Base-by-base conservation (phyloP, 169 alveolate genomes). In the Eimeria acervulina region DNA sequence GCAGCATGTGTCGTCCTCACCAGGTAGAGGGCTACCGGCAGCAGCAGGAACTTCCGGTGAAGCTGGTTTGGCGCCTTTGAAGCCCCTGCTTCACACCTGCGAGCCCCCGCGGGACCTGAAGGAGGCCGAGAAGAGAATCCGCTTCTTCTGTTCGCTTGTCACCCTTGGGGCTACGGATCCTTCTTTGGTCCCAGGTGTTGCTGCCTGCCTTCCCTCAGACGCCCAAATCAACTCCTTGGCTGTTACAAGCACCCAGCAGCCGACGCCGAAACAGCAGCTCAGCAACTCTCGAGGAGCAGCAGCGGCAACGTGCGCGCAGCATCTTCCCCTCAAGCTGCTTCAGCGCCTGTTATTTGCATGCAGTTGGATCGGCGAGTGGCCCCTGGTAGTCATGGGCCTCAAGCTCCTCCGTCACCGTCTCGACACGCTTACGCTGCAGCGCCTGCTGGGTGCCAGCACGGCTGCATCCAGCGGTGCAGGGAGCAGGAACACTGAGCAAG, bases 341-440 rank as follows among this genome's bases (percentile, higher is more conserved):
- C 91, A 83, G 91, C 91, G 91, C n/a, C 42, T 83, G 44, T 28
- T 83, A 38, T 44, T 83, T n/a, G 66, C 91, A 21, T 83, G 91
- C 47, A 83, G 70, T 28, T 83, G 91, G 66, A 31, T 52, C 70
- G 91, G 55, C n/a, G 91, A 83, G 0, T 47, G 70, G 91, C 31
- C 91, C 51, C 91, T 83, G 8, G 91, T 47, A 38, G 33, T 66
- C 12, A 28, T 31, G 91, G 91, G 68, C 74, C 91, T 83, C n/a
- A 83, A 44, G 51, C 47, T 83, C 51, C 47, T 83, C 74, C 47
- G 91, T 28, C 72, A 28, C 74, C 91, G 91, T 74, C 42, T 83
- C 6, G 91, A 83, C 52, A 28, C 51, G 23, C 91, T 83, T 8
- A 83, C 91, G 91, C 91, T 83, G 91, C 91, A 83, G 74, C 91